These are phyloP conservation scores for Nannizziopsis barbatae DNA, from an alignment of 2,329 filamentous ascomycete genomes.

Conservation along the genomic window DNA sequence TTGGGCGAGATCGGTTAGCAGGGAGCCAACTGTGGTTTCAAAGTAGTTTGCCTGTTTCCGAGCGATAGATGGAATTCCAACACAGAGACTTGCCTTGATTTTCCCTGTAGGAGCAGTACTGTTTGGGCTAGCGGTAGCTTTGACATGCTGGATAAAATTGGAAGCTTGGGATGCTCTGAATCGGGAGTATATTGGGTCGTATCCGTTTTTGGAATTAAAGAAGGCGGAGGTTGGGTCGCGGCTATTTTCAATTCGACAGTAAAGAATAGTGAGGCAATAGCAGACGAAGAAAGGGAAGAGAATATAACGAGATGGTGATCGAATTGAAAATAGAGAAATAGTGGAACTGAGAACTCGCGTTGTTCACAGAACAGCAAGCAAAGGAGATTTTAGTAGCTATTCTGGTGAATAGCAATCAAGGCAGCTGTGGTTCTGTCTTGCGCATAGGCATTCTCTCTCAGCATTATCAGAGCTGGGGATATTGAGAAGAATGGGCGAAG, in stretches of 20 bases:
- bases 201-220: slow-evolving; percentile 21
- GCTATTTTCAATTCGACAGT: slow-evolving; percentile 18
- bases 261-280: slow-evolving; percentile 20
- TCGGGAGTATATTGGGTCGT: slow-evolving; percentile 21
- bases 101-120: neutral
- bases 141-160: slow-evolving; percentile 18
- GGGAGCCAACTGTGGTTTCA: slow-evolving; percentile 33
- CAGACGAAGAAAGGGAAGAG: slow-evolving; percentile 17
- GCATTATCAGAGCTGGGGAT: too few species aligned
- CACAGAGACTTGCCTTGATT: slow-evolving; percentile 24
- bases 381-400: too few species aligned
- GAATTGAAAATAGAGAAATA: neutral
- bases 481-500: too few species aligned
- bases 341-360: slow-evolving; percentile 6
- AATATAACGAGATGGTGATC: neutral
- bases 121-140: slow-evolving; percentile 7
- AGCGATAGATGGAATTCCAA: slow-evolving; percentile 37
- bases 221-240: slow-evolving; percentile 25
- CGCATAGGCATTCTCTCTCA: too few species aligned
- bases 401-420: too few species aligned
- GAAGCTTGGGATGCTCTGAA: slow-evolving; percentile 18
- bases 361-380: too few species aligned
- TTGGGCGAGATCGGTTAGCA: slow-evolving; percentile 34
- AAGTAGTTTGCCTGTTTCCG: slow-evolving; percentile 34
- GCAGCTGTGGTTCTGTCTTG: too few species aligned